phyloP scores from a whole-genome alignment of 1,284 basidiomycete species.

The Sporisorium iseilematis-ciliati region DNA sequence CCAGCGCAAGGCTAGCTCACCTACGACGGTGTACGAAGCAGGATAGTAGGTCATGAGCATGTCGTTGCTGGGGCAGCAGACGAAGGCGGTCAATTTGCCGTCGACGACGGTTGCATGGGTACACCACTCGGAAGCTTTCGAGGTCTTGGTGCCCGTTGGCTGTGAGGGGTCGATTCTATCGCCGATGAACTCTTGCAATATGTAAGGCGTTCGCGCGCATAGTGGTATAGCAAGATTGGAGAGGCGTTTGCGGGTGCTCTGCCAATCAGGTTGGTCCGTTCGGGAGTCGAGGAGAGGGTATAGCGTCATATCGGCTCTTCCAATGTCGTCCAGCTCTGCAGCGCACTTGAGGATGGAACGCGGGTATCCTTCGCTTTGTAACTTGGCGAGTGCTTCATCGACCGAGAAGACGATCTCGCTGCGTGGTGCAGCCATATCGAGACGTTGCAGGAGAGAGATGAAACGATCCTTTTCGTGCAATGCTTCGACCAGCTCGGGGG shows the following conservation, averaged over 20 bases:
- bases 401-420: slow-evolving; percentile 68
- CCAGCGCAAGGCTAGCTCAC: slow-evolving; percentile 69
- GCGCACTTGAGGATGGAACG: slow-evolving; percentile 69
- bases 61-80: slow-evolving; percentile 71
- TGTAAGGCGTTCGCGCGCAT: slow-evolving; percentile 56
- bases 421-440: slow-evolving; percentile 68
- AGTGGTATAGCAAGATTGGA: slow-evolving; percentile 52
- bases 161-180: slow-evolving; percentile 50
- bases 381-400: slow-evolving; percentile 67
- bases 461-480: slow-evolving; percentile 71
- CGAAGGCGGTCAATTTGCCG: slow-evolving; percentile 71
- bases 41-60: slow-evolving; percentile 72
- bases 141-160: neutral
- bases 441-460: slow-evolving; percentile 68
- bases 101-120: slow-evolving; percentile 71
- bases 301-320: slow-evolving; percentile 71
- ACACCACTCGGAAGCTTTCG: slow-evolving; percentile 69
- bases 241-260: slow-evolving; percentile 38
- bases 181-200: slow-evolving; percentile 67
- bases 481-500: slow-evolving; percentile 69
- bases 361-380: slow-evolving; percentile 44
- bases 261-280: slow-evolving; percentile 42
- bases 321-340: slow-evolving; percentile 69
- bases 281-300: slow-evolving; percentile 62
- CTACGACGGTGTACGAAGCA: slow-evolving; percentile 64